Evolutionary conservation across 1,284 basidiomycete genomes (phyloP), one percentile per base, ranked within the genome.

Genomic region (Rhodofomes roseus): DNA sequence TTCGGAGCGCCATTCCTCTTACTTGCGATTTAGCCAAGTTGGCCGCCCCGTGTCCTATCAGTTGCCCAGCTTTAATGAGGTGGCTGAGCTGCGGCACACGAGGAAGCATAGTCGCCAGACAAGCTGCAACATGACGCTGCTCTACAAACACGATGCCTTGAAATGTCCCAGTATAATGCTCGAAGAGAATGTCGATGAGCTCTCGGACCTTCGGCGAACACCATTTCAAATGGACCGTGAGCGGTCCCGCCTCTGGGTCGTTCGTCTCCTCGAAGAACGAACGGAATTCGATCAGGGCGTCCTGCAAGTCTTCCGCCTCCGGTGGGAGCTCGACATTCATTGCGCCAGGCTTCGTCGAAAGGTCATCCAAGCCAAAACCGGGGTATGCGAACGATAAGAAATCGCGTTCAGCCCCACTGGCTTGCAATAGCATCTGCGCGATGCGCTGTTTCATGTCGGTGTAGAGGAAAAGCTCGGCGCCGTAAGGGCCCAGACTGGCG

Each of bases 81-180:
- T 77, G 80, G 61, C 76, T 74, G 12, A 92, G 71, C 40, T 80
- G 77, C 0, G 84, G 79, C 5, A 91, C 78, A 37, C 77, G 79
- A 1, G 81, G 77, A 4, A 95, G 74, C 23, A 93, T 72, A 66
- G 77, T 82, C 1, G 89, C 79, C 7, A 95, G 77, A 51, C 84
- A 83, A n/a, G 81, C 75, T 2, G 91, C 93, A 20, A 90, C 80
- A 65, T 92, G 89, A 7, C 92, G 80, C 68, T 92, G 90, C 63
- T 93, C 85, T 9, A 92, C 90, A 68, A 95, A 95, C 29, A 95
- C 78, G 61, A 95, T 93, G 11, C 84, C 85, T 66, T 92, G 91
- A 66, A 93, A 92, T 4, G 77, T 74, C 1, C 77, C 67, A 29
- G 78, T 77, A 39, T 81, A 74, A 67, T 87, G 80, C 20, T 76